Base-by-base conservation (phyloP, 257 asterid genomes). In the Mitragyna speciosa region DNA sequence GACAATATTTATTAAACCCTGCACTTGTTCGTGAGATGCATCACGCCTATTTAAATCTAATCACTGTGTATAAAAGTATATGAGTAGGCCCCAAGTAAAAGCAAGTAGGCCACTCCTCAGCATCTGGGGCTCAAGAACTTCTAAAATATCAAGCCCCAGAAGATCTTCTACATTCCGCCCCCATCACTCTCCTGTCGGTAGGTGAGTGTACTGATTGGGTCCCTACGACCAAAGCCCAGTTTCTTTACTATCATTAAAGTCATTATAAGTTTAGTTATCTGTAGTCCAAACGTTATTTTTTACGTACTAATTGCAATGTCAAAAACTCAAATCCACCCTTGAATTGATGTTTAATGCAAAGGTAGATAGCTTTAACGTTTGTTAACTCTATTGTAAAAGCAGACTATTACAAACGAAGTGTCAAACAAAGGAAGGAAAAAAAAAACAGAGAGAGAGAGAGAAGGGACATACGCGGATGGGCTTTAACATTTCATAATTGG, bases 121-220 rank as follows among this genome's bases (percentile, higher is more conserved):
- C 58, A 71, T 45, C 41, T 30, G 45, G 49, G 72, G 59, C 16
- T 39, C 16, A 8, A 17, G 2, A 30, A 0, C 26, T 26, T 30
- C 7, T 70, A 61, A 75, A 80, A 85, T 81, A 83, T 76, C 24
- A 82, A 83, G 69, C 82, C 81, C 59, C 33, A 51, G 6, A 48
- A 76, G 79, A 79, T 87, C 86, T 78, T 36, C 30, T 26, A 45
- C 79, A 83, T 83, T 81, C 81, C 47, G 83, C 84, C 85, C 85
- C 91, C 90, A 79, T 89, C 89, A 66, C 86, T 86, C 69, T 89
- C 84, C 11, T 86, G 90, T 86, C 90, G 86, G 91, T 73, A 65
- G 83, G 81, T 77, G 87, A 89, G 85, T 78, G 76, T n/a, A 88
- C 89, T 26, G 39, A 26, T 24, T 28, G 76, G 85, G 78, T n/a